Percentiles rank a stretch among this genome's conserved stretches.
These are phyloP conservation scores for Aspergillus mulundensis DNA, from an alignment of 495 filamentous ascomycete species.

Conservation along the genomic window DNA sequence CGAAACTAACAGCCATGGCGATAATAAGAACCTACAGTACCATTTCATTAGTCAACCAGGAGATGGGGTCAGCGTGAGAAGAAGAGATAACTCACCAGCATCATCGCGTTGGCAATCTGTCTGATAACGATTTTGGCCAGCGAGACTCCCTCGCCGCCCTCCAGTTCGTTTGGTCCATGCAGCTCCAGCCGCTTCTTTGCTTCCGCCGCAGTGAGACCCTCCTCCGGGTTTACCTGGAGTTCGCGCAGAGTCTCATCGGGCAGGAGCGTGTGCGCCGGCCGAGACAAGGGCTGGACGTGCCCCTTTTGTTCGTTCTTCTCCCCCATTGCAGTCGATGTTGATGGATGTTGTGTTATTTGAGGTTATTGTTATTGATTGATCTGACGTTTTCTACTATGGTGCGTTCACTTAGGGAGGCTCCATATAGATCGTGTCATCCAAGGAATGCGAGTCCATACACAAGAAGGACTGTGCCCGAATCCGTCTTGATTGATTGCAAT, in stretches of 20 bases:
- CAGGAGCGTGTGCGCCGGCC: conserved; percentile 62
- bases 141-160: conserved; percentile 55
- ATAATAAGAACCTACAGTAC: conserved; percentile 54
- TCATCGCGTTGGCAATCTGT: conserved; percentile 67
- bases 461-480: not conserved
- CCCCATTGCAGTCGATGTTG: conserved; percentile 15
- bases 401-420: conserved; percentile 29
- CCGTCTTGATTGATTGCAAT: not conserved
- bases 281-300: conserved; percentile 38
- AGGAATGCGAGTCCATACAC: conserved; percentile 38
- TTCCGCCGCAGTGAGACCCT: conserved; percentile 56
- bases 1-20: conserved; percentile 68
- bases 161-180: conserved; percentile 60
- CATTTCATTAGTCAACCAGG: not conserved
- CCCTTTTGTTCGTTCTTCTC: conserved; percentile 6
- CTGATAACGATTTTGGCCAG: conserved; percentile 54
- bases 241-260: conserved; percentile 51
- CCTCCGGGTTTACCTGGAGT: conserved; percentile 53
- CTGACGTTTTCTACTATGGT: conserved; percentile 23
- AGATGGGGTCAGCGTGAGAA: not conserved
- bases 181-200: conserved; percentile 52
- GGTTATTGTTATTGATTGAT: not conserved
- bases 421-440: conserved; percentile 36
- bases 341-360: not conserved
- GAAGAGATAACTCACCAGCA: conserved; percentile 40